Evolutionary conservation across 1,284 basidiomycete species (phyloP), one percentile per base, ranked within the genome.

Genomic region (Clitocybe nebularis): DNA sequence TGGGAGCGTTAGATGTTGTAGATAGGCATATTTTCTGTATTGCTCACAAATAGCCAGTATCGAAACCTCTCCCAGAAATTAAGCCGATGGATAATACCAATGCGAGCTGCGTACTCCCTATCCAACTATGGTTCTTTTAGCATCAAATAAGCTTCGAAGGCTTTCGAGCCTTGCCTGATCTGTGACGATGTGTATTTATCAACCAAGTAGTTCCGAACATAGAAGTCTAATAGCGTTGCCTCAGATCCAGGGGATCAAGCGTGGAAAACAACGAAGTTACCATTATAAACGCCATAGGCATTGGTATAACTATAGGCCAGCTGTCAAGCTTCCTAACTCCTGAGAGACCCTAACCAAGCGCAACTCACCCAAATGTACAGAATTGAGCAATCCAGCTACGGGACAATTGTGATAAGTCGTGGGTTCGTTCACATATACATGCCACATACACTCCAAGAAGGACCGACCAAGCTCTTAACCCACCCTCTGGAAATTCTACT

Each of bases 111-210:
- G 63, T 59, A 44, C 67, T 68, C n/a, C 66, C 67, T 36, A 69
- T 67, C 68, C 67, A 69, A 49, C 66, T 70, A 32, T 20, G 9
- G n/a, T n/a, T n/a, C n/a, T n/a, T n/a, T n/a, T n/a, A n/a, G n/a
- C n/a, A n/a, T n/a, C n/a, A n/a, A n/a, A n/a, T n/a, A n/a, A n/a
- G n/a, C n/a, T 36, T 13, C 16, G 21, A 19, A 39, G 5, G 26
- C 21, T 13, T 25, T n/a, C 29, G 22, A 7, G 26, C 33, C 43
- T n/a, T 38, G 62, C 67, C 64, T 66, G 38, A 68, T 68, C 45
- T 65, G 61, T 16, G 64, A 64, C 4, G 66, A 64, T 14, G 65
- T 61, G 26, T 57, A 60, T 14, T 57, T 60, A 30, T 52, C 41
- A 10, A 30, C 45, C n/a, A 68, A 56, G 41, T 67, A 69, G 19